A percentile compares a stretch with the other conserved stretches of the same genome.
Conservation (phyloP, 768 basidiomycete species). For the Pisolithus microcarpus region DNA sequence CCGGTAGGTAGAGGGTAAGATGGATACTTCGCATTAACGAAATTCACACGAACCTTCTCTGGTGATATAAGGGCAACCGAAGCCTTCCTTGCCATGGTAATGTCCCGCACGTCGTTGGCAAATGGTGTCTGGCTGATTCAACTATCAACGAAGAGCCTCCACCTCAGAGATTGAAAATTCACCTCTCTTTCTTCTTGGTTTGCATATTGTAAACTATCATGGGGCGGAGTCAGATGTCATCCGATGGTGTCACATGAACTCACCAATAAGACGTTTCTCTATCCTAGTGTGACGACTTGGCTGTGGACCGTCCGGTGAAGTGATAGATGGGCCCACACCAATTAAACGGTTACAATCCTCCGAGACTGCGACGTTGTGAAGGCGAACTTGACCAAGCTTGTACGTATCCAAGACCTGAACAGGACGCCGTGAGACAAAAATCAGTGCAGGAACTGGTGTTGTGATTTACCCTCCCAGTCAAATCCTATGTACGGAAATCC, state of each 20-base stretch:
- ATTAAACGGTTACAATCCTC: slow-evolving; percentile 40
- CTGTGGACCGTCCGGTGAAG: slow-evolving; percentile 36
- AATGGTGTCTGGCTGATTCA: slow-evolving; percentile 44
- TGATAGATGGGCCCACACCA: slow-evolving; percentile 42
- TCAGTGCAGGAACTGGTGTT: not conserved
- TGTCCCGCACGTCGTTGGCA: slow-evolving; percentile 48
- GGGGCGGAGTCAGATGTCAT: slow-evolving; percentile 2
- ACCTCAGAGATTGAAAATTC: slow-evolving; percentile 5
- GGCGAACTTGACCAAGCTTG: slow-evolving; percentile 36
- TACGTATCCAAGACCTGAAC: slow-evolving; percentile 34
- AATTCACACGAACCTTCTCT: slow-evolving; percentile 17
- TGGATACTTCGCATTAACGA: slow-evolving; percentile 3
- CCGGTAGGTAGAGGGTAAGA: not conserved
- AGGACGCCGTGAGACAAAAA: not conserved
- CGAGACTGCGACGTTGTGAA: slow-evolving; percentile 46
- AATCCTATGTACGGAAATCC: slow-evolving; percentile 30
- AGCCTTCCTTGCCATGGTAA: slow-evolving; percentile 40
- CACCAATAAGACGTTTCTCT: slow-evolving; percentile 50
- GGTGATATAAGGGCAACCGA: slow-evolving; percentile 37
- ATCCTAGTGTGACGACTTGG: slow-evolving; percentile 42
- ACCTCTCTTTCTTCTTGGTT: slow-evolving; percentile 40
- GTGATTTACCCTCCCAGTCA: slow-evolving; percentile 32
- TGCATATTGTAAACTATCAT: slow-evolving; percentile 42
- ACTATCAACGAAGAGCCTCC: slow-evolving; percentile 7
- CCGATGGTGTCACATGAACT: slow-evolving; percentile 7